phyloP scores from a whole-genome alignment of 1,284 basidiomycete genomes.

The Cryptococcus wingfieldii region DNA sequence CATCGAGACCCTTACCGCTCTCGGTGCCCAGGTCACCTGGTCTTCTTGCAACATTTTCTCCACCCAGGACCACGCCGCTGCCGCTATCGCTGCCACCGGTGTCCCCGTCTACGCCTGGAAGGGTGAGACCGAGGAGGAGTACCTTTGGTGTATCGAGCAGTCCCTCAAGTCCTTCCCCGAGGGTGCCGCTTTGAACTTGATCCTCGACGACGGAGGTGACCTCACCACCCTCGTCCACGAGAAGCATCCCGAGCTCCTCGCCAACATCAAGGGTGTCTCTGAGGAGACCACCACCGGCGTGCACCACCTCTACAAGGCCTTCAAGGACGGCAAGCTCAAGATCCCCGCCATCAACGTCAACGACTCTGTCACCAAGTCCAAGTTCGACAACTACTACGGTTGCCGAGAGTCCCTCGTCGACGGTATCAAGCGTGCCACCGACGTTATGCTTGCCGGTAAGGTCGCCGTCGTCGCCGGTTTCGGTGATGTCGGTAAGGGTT shows the following conservation, averaged over 20 bases:
- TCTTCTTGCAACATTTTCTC: slow-evolving; percentile 99
- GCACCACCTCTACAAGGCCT: slow-evolving; percentile 96
- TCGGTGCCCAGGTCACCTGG: slow-evolving; percentile 98
- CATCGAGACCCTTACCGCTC: slow-evolving; percentile 89
- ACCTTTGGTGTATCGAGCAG: slow-evolving; percentile 97
- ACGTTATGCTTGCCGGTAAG: slow-evolving; percentile 99
- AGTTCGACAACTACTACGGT: slow-evolving; percentile 85
- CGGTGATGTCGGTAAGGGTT: slow-evolving; percentile 99
- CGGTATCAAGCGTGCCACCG: slow-evolving; percentile 99
- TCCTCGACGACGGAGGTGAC: slow-evolving; percentile 98
- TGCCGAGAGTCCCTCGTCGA: slow-evolving; percentile 99
- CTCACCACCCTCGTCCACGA: slow-evolving; percentile 92
- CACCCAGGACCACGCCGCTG: slow-evolving; percentile 97
- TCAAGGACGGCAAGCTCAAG: slow-evolving; percentile 93
- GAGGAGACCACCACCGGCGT: slow-evolving; percentile 99
- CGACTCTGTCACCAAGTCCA: slow-evolving; percentile 99
- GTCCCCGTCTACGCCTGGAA: slow-evolving; percentile 99
- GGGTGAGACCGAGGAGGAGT: slow-evolving; percentile 99
- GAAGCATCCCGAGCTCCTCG: slow-evolving; percentile 85
- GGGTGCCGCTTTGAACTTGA: slow-evolving; percentile 92
- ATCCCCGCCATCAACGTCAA: slow-evolving; percentile 99
- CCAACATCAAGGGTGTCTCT: slow-evolving; percentile 87
- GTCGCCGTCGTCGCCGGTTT: slow-evolving; percentile 98
- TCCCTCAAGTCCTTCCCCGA: slow-evolving; percentile 66
- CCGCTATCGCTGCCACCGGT: slow-evolving; percentile 96